Percentiles rank a stretch among this genome's conserved stretches.
Conservation (phyloP, 75 land plant species). For the Sequoia sempervirens region DNA sequence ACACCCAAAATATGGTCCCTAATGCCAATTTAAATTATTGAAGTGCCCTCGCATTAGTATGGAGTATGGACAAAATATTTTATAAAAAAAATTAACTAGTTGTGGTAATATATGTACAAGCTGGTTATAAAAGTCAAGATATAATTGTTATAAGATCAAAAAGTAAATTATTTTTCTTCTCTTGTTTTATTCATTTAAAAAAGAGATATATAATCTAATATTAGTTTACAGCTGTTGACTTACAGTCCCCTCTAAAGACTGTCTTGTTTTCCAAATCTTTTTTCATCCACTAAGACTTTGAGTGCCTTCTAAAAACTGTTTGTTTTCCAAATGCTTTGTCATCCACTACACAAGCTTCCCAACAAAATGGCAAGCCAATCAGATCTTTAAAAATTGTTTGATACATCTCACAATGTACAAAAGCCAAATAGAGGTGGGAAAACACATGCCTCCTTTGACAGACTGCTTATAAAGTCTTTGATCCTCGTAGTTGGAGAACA, state of each 20-base stretch:
- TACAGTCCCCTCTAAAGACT: neutral
- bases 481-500: constrained; percentile 83
- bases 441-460: constrained; percentile 24
- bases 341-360: neutral
- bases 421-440: neutral
- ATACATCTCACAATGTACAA: neutral
- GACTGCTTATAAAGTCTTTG: constrained; percentile 77
- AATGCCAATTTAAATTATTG: neutral
- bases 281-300: neutral
- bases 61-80: neutral
- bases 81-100: neutral
- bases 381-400: neutral
- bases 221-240: neutral
- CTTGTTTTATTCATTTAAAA: neutral
- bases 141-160: neutral
- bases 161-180: neutral
- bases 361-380: neutral
- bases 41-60: neutral
- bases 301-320: neutral
- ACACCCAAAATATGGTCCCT: neutral
- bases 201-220: neutral
- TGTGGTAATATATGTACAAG: neutral
- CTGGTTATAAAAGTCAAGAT: neutral
- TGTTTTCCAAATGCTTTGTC: neutral
- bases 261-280: neutral